These are phyloP conservation scores for Chiua virens DNA, from an alignment of 768 basidiomycete species.

Conservation along the genomic window DNA sequence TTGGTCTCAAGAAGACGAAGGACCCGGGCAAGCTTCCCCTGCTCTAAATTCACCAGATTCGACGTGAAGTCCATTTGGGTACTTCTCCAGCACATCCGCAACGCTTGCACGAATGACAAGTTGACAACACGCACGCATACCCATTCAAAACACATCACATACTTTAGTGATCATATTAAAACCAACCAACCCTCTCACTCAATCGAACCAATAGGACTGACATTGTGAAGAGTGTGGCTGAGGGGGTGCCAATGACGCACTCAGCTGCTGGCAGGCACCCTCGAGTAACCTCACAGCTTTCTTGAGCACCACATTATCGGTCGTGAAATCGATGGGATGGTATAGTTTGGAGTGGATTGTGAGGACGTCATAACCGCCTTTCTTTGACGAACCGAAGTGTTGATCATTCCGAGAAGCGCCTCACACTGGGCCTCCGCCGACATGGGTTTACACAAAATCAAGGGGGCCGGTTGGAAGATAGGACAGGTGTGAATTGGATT, in stretches of 20 bases:
- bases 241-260: conserved; percentile 26
- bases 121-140: conserved; percentile 25
- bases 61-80: conserved; percentile 30
- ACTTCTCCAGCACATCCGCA: conserved; percentile 24
- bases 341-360: conserved; percentile 21
- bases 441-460: no score
- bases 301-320: conserved; percentile 19
- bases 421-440: conserved; percentile 27
- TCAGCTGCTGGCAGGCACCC: conserved; percentile 28
- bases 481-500: no score
- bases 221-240: conserved; percentile 28
- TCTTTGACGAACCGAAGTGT: conserved; percentile 27
- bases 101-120: conserved; percentile 24
- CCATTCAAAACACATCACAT: conserved; percentile 25
- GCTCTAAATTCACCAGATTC: conserved; percentile 22
- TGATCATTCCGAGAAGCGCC: conserved; percentile 33
- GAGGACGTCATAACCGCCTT: conserved; percentile 19
- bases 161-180: conserved; percentile 11
- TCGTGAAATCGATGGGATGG: conserved; percentile 24
- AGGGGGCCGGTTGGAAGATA: not conserved
- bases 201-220: no score
- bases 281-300: conserved; percentile 29
- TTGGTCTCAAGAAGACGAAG: conserved; percentile 31
- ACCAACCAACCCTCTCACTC: no score
- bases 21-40: conserved; percentile 29